Evolutionary conservation across 2,329 filamentous ascomycete genomes (phyloP), one percentile per base, ranked within the genome.

Genomic region (Aspergillus pseudotamarii): DNA sequence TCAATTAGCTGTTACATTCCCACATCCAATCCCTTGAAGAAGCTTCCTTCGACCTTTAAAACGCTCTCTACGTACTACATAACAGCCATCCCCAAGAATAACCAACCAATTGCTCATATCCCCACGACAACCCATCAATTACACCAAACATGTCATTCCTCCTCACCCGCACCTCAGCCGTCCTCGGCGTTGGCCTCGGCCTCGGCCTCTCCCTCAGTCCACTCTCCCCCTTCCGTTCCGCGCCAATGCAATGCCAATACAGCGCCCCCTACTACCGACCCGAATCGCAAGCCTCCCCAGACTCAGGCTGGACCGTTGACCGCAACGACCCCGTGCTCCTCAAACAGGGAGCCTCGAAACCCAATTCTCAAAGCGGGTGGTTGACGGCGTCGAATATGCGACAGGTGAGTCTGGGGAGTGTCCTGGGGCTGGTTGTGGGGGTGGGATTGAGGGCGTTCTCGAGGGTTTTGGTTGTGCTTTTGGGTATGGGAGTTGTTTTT

Each of bases 361-460:
- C 65, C 10, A 34, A 36, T 41, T 55, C 57, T 1, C 59, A 57
- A 11, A 64, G 57, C 45, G 67, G 72, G 6, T 63, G 77, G n/a
- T 57, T 78, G 61, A 76, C 71, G 12, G 71, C 73, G 21, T 70
- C 70, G 28, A 78, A 74, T 41, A 79, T 81, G 70, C 77, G 77
- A 19, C 80, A 83, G 69, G 73, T 82, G 53, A 81, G 79, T 66
- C 53, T 82, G 60, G 81, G 81, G 1, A 81, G 80, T 64, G 77
- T 82, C 10, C 65, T 82, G 53, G 81, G 81, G 2, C 65, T 83
- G 23, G 75, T 80, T 6, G 74, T 75, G 3, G 81, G 81, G 1
- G 69, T 82, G 57, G 75, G 80, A 16, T 61, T 83, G 66, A 73
- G 80, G 58, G 78, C 79, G 26, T 82, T 83, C 64, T 81, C 79